phyloP scores from a whole-genome alignment of 257 asterid species.

The Forsythia suspensa region DNA sequence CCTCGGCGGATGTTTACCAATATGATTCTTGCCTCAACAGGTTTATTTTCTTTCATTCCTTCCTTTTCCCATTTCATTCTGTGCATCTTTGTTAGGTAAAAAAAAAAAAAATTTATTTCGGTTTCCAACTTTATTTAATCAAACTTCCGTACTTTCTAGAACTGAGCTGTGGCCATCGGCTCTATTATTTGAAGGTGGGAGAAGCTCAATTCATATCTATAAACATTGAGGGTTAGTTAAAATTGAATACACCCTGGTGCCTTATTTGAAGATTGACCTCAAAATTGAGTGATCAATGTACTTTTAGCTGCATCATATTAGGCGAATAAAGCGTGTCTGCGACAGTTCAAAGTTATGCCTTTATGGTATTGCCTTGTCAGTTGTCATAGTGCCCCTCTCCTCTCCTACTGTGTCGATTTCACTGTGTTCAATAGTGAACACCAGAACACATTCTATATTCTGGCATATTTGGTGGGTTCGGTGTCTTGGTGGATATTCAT shows the following conservation, averaged over 20 bases:
- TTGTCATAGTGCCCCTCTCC: no score
- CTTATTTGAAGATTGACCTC: background rate
- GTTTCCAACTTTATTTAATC: background rate
- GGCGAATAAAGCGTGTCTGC: background rate
- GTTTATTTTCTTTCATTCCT: slow-evolving; percentile 29
- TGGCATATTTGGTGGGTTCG: no score
- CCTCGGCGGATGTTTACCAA: slow-evolving; percentile 64
- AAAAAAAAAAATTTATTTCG: background rate
- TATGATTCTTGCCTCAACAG: slow-evolving; percentile 86
- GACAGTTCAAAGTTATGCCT: no score
- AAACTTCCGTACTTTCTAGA: background rate
- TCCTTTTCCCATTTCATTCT: background rate
- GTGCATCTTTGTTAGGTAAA: background rate
- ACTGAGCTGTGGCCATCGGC: background rate
- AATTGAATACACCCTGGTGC: background rate
- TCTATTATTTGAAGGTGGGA: no score
- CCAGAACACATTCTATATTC: no score
- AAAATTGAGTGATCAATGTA: background rate
- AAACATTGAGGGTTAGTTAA: background rate
- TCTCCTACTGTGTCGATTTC: no score
- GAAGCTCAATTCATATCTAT: background rate
- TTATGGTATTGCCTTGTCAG: no score
- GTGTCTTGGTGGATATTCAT: no score
- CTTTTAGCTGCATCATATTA: background rate
- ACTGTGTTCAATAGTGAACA: no score